These are phyloP conservation scores for Scheffersomyces parashehatae DNA, from an alignment of 1,139 yeast species.

Conservation along the genomic window DNA sequence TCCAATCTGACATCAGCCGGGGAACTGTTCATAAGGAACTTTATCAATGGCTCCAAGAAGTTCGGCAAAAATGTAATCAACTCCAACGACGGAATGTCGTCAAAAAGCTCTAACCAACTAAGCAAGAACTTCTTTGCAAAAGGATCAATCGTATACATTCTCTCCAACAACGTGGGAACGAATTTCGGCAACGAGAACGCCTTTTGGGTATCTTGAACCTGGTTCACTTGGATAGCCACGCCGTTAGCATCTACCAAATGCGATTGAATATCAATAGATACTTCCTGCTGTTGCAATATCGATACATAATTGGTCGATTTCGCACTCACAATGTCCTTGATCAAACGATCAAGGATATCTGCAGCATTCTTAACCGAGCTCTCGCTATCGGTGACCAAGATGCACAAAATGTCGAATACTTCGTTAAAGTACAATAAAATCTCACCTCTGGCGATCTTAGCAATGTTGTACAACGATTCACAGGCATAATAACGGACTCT, in stretches of 20 bases:
- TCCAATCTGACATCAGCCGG: slow-evolving; percentile 87
- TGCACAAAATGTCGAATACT: slow-evolving; percentile 88
- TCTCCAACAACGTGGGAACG: slow-evolving; percentile 84
- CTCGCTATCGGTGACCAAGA: slow-evolving; percentile 88
- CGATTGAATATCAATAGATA: slow-evolving; percentile 40
- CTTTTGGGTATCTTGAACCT: slow-evolving; percentile 60
- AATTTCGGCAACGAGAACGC: slow-evolving; percentile 88
- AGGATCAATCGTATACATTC: slow-evolving; percentile 91
- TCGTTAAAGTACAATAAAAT: slow-evolving; percentile 89
- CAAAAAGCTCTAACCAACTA: slow-evolving; percentile 88
- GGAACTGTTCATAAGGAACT: slow-evolving; percentile 73
- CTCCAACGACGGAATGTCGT: slow-evolving; percentile 91
- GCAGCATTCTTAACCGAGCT: slow-evolving; percentile 95
- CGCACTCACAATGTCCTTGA: slow-evolving; percentile 94
- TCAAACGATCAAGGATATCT: slow-evolving; percentile 83
- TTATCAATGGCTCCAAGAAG: slow-evolving; percentile 80
- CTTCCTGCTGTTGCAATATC: slow-evolving; percentile 60
- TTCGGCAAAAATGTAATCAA: slow-evolving; percentile 85
- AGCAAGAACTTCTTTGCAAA: slow-evolving; percentile 89
- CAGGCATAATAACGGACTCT: slow-evolving; percentile 96
- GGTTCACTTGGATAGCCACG: slow-evolving; percentile 59
- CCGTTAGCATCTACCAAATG: slow-evolving; percentile 55
- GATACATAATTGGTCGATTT: slow-evolving; percentile 90
- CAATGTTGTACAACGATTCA: slow-evolving; percentile 92
- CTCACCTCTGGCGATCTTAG: slow-evolving; percentile 96